phyloP scores from a whole-genome alignment of 768 basidiomycete species.

The Porpolomopsis calyptriformis region DNA sequence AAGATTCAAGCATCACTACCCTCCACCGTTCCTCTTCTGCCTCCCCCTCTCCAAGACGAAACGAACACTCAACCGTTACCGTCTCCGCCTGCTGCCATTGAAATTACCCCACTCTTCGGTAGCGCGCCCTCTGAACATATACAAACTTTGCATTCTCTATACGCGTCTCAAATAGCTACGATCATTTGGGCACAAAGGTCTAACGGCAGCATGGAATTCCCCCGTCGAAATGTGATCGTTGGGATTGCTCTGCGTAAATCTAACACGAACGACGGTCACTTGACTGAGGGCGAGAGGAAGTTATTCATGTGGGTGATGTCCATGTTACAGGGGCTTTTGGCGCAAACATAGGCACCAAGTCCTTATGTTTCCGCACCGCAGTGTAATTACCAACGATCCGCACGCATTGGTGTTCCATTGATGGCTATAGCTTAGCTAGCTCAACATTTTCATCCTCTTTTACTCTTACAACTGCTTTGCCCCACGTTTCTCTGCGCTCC shows the following conservation, averaged over 20 bases:
- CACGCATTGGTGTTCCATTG: too few relatives aligned
- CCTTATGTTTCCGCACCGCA: neutral
- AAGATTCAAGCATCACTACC: slow-evolving; percentile 80
- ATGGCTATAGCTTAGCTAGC: neutral
- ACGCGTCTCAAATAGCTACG: slow-evolving; percentile 80
- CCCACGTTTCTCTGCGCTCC: slow-evolving; percentile 83
- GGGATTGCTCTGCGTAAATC: slow-evolving; percentile 55
- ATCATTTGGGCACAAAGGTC: slow-evolving; percentile 58
- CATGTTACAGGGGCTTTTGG: slow-evolving; percentile 30
- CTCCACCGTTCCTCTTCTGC: slow-evolving; percentile 43
- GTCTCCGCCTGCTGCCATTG: slow-evolving; percentile 57
- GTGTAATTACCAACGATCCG: neutral
- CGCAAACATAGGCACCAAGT: neutral
- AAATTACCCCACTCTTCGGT: slow-evolving; percentile 72
- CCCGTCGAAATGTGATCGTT: slow-evolving; percentile 56
- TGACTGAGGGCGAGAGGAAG: slow-evolving; percentile 31
- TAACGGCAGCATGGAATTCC: slow-evolving; percentile 28
- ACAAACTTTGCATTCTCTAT: slow-evolving; percentile 66
- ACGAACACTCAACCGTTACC: slow-evolving; percentile 35
- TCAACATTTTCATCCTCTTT: slow-evolving; percentile 30
- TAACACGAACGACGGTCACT: slow-evolving; percentile 16
- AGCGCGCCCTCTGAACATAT: slow-evolving; percentile 56
- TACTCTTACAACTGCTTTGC: slow-evolving; percentile 69
- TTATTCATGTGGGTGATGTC: slow-evolving; percentile 43
- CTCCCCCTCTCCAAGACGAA: slow-evolving; percentile 25